A percentile compares a stretch with the other conserved stretches of the same genome.
Conservation (phyloP, 2,329 filamentous ascomycete genomes). For the Stemphylium lycopersici region DNA sequence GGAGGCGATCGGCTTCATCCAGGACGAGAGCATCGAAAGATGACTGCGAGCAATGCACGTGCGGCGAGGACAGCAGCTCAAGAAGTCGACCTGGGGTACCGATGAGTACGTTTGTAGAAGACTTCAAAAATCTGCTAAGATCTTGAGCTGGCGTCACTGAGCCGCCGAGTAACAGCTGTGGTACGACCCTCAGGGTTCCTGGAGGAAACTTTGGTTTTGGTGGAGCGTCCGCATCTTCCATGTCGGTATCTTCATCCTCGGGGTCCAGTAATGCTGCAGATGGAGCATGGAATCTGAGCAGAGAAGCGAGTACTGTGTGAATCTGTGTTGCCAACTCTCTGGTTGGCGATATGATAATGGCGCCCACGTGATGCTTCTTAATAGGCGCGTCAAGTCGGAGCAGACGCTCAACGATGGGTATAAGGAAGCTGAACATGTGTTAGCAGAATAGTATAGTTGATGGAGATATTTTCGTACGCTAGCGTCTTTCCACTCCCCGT, state of each 20-base stretch:
- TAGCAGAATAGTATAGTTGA: neutral
- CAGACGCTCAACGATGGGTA: conserved; percentile 82
- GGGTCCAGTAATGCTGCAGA: conserved; percentile 72
- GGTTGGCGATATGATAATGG: conserved; percentile 91
- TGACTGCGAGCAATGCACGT: conserved; percentile 86
- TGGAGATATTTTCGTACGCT: conserved; percentile 21
- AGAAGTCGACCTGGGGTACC: conserved; percentile 89
- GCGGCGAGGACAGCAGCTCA: conserved; percentile 82
- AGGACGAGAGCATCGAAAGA: conserved; percentile 92
- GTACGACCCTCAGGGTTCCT: conserved; percentile 68
- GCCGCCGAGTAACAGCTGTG: conserved; percentile 81
- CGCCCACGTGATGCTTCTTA: conserved; percentile 87
- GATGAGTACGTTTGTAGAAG: conserved; percentile 86
- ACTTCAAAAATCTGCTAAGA: conserved; percentile 79
- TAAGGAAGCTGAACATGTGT: conserved; percentile 63
- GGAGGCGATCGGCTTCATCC: conserved; percentile 89
- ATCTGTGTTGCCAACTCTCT: conserved; percentile 93
- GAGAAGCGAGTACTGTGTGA: conserved; percentile 74
- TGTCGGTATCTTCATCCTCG: conserved; percentile 52
- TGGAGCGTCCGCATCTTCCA: conserved; percentile 47
- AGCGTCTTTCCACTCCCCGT: conserved; percentile 47
- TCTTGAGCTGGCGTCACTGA: conserved; percentile 83
- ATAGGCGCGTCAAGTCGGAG: conserved; percentile 79
- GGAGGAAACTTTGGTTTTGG: conserved; percentile 51
- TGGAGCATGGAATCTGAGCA: conserved; percentile 82